Base-by-base conservation (phyloP, 306 rosid species). In the Cicer chorassanicum region DNA sequence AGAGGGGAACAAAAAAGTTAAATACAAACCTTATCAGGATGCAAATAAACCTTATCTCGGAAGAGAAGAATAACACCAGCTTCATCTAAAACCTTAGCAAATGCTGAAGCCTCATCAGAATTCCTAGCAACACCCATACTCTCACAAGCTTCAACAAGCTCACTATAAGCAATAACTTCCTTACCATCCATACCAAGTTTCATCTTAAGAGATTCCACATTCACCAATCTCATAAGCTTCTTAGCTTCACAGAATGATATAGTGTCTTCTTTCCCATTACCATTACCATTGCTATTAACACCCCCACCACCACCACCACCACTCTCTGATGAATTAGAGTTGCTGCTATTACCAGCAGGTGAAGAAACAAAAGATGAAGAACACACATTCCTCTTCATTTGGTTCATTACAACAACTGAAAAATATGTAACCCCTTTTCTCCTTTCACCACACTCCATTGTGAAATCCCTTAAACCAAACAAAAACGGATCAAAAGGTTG, bases 21-120 rank as follows among this genome's bases (percentile, higher is more conserved):
- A 67, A n/a, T 1, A 40, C 80, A 15, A 21, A 92, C 99, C 96
- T 91, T 89, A 16, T 87, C 87, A 75, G 99, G 99, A 78, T 95
- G 93, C 61, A 95, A 93, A 65, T 89, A 91, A 57, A 95, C 99
- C 91, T 92, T 95, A 60, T 95, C 91, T 29, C 96, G 80, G 80
- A 90, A 95, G 36, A 95, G 92, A 60, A 92, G 89, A 49, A 95
- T 72, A 65, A 90, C 93, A 6, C 98, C 96, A 73, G 99, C 98
- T 15, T 95, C 99, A 70, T 95, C 99, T 7, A 95, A 88, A 51
- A 90, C 86, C 45, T 82, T 80, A 51, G 93, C 96, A 42, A 86
- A 95, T 43, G 84, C 81, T 1, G 85, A 70, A 39, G 99, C 93
- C 85, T 95, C 98, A 1, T 92, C 89, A 1, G 29, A 11, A 38